Evolutionary conservation across 192 early-diverging fungal genomes (phyloP).

Genomic region (Umbelopsis vinacea): DNA sequence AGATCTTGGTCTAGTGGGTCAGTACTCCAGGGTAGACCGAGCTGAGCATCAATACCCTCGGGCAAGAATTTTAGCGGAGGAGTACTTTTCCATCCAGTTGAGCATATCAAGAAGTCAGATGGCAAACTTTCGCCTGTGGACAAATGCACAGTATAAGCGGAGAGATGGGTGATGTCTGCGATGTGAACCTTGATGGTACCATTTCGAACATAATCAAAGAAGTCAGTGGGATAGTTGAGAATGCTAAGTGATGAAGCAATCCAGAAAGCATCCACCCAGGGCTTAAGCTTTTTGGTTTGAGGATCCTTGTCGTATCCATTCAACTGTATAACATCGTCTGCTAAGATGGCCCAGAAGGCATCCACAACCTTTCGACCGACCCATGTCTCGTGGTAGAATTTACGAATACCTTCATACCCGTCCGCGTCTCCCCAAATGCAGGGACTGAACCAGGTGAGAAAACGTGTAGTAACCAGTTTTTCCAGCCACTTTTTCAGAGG

Average conservation of each 20-base stretch:
- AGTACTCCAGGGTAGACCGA: constrained; percentile 1
- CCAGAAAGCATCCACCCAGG: constrained; percentile 1
- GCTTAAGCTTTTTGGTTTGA: constrained; percentile 4
- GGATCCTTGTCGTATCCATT: constrained; percentile 16
- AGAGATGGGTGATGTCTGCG: constrained; percentile 8
- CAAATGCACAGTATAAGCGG: constrained; percentile 4
- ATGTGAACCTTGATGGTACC: constrained; percentile 4
- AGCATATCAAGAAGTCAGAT: constrained; percentile 17
- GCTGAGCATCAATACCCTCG: not conserved
- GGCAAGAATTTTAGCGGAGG: constrained; percentile 18
- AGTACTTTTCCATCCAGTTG: constrained; percentile 13
- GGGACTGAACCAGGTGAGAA: constrained; percentile 20
- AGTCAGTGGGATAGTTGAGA: constrained; percentile 19
- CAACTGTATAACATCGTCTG: not conserved
- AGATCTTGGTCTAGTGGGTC: not conserved
- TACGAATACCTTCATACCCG: constrained; percentile 4
- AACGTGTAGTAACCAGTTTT: constrained; percentile 15
- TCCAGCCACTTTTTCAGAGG: constrained; percentile 22
- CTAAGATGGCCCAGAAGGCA: constrained; percentile 11
- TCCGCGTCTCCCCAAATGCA: constrained; percentile 18
- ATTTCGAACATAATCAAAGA: constrained; percentile 20
- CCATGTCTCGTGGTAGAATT: constrained; percentile 8
- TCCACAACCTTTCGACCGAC: constrained; percentile 16
- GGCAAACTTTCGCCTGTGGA: not conserved
- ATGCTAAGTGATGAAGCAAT: constrained; percentile 14